phyloP scores from a whole-genome alignment of 441 rosid species.

The Syzygium syzygioides region DNA sequence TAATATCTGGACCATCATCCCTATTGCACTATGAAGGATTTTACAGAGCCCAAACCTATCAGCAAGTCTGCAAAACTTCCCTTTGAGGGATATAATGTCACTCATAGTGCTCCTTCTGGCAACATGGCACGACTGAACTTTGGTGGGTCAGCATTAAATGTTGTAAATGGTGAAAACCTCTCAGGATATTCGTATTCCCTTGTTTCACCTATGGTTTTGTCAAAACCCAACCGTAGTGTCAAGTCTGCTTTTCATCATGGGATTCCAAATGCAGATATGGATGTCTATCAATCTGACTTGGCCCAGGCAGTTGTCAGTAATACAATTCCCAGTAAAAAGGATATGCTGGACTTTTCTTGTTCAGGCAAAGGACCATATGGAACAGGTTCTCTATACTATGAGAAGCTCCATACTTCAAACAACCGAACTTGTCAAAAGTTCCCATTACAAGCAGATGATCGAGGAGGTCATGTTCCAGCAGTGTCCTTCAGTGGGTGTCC shows the following conservation, averaged over 20 bases:
- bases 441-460: constrained; percentile 9
- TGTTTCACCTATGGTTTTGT: constrained; percentile 9
- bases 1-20: constrained; percentile 34
- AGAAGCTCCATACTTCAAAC: constrained; percentile 13
- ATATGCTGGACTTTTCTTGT: constrained; percentile 15
- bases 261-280: constrained; percentile 11
- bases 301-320: constrained; percentile 15
- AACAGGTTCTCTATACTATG: constrained; percentile 7
- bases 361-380: constrained; percentile 12
- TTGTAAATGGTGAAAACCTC: constrained; percentile 13
- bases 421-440: constrained; percentile 6
- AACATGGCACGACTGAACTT: constrained; percentile 11
- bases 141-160: constrained; percentile 12
- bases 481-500: constrained; percentile 20
- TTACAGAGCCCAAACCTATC: constrained; percentile 19
- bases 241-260: constrained; percentile 15
- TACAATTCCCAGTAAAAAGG: constrained; percentile 16
- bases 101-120: constrained; percentile 15
- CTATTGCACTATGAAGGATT: constrained; percentile 27
- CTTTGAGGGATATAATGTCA: background rate
- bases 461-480: constrained; percentile 13
- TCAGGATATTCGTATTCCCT: background rate
- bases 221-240: constrained; percentile 3
- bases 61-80: constrained; percentile 15
- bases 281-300: constrained; percentile 15